A percentile compares a stretch with the other conserved stretches of the same genome.
Conservation (phyloP, 2,329 filamentous ascomycete genomes). For the Sporothrix humicola region DNA sequence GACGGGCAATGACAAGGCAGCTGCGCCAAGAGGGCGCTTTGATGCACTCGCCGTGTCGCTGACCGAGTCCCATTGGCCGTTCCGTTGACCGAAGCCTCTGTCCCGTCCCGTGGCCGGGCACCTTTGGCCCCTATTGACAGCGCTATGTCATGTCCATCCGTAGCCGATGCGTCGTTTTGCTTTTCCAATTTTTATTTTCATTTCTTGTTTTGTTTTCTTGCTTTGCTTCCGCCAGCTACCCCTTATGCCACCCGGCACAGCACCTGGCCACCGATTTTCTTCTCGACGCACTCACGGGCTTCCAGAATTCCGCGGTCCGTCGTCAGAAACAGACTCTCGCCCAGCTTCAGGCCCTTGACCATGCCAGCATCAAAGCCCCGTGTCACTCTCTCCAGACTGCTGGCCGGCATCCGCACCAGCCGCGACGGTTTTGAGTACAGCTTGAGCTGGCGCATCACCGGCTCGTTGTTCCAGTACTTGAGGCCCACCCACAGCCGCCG, state of each 20-base stretch:
- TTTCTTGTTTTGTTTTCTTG: not conserved
- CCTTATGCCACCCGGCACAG: slow-evolving; percentile 60
- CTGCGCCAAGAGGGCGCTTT: not conserved
- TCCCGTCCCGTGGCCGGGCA: not conserved
- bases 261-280: slow-evolving; percentile 78
- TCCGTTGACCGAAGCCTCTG: no score
- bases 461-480: slow-evolving; percentile 86
- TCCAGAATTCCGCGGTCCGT: slow-evolving; percentile 82
- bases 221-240: not conserved
- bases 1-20: not conserved
- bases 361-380: slow-evolving; percentile 72
- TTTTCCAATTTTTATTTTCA: slow-evolving; percentile 2
- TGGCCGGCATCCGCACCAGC: slow-evolving; percentile 68
- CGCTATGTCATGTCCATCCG: not conserved
- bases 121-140: not conserved
- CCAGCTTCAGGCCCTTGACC: slow-evolving; percentile 75
- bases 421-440: slow-evolving; percentile 77
- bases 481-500: slow-evolving; percentile 85
- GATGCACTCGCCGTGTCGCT: not conserved
- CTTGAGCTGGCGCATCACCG: slow-evolving; percentile 71
- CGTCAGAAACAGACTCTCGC: slow-evolving; percentile 80
- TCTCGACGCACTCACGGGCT: slow-evolving; percentile 78
- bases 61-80: no score
- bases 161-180: not conserved
- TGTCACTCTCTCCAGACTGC: slow-evolving; percentile 67